phyloP scores from a whole-genome alignment of 1,284 basidiomycete genomes.

The Golubevia pallescens region DNA sequence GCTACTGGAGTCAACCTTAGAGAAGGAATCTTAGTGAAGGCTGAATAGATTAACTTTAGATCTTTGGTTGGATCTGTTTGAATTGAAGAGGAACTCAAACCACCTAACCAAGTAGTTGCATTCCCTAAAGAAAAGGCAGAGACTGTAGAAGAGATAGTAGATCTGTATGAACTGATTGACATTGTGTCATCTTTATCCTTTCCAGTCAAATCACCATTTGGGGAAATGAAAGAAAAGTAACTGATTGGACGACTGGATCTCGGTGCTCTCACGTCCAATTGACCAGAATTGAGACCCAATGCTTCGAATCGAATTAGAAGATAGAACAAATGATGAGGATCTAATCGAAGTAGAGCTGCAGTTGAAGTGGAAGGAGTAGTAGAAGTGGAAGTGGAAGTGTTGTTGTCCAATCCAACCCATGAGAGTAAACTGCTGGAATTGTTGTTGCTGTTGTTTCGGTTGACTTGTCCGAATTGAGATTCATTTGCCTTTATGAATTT shows the following conservation, averaged over 20 bases:
- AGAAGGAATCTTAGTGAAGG: conserved; percentile 84
- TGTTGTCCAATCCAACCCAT: no score
- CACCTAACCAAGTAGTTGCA: not conserved
- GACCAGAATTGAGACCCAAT: conserved; percentile 74
- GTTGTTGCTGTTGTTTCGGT: no score
- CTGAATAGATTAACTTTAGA: conserved; percentile 71
- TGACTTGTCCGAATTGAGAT: no score
- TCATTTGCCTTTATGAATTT: no score
- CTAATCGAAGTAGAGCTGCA: conserved; percentile 70
- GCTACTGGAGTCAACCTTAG: conserved; percentile 67
- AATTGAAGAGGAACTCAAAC: conserved; percentile 4
- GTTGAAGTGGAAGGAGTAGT: no score
- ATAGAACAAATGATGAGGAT: conserved; percentile 85
- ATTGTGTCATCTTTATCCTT: conserved; percentile 69
- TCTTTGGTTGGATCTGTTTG: conserved; percentile 5
- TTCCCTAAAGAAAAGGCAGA: conserved; percentile 75
- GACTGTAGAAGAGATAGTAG: conserved; percentile 75
- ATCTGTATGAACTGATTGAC: conserved; percentile 77
- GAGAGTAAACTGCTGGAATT: no score
- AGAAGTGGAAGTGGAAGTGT: no score
- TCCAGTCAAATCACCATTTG: conserved; percentile 5
- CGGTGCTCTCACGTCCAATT: conserved; percentile 74
- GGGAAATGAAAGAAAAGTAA: conserved; percentile 64
- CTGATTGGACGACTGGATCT: conserved; percentile 67
- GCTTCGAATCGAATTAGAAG: conserved; percentile 84